phyloP scores from a whole-genome alignment of 1,284 basidiomycete species.

The Cystobasidium sp. region DNA sequence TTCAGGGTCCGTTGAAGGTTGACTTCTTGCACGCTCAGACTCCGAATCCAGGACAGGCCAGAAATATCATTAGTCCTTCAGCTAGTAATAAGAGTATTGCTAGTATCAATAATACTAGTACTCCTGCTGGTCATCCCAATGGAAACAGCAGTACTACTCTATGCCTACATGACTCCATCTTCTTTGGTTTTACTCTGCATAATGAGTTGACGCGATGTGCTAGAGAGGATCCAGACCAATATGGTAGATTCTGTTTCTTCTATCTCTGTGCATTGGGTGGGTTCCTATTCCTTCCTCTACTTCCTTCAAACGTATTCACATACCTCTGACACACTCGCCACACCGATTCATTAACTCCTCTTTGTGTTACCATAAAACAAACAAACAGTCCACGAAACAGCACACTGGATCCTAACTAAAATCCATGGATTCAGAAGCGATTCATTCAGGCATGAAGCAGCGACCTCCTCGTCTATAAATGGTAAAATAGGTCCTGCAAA shows the following conservation, averaged over 20 bases:
- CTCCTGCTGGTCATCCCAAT: not conserved
- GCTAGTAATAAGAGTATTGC: too few species aligned
- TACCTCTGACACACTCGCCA: too few species aligned
- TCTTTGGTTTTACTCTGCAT: conserved; percentile 38
- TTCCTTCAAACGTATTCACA: too few species aligned
- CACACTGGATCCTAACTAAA: conserved; percentile 42
- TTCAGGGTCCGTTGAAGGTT: conserved; percentile 35
- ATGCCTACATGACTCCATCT: conserved; percentile 21
- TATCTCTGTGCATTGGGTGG: conserved; percentile 31
- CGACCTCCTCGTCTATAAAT: not conserved
- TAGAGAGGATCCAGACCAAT: conserved; percentile 35
- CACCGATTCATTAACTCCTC: too few species aligned
- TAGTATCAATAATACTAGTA: too few species aligned
- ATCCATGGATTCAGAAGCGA: conserved; percentile 31
- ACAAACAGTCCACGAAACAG: conserved; percentile 31
- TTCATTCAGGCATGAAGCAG: not conserved
- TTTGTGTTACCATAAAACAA: not conserved
- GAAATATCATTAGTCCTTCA: not conserved
- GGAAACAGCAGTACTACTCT: not conserved
- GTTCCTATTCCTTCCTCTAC: too few species aligned
- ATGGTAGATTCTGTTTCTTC: conserved; percentile 27
- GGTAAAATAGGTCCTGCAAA: conserved; percentile 11
- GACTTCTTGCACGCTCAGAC: conserved; percentile 31
- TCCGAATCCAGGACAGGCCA: conserved; percentile 3
- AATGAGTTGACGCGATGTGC: conserved; percentile 34